Evolutionary conservation across 768 basidiomycete genomes (phyloP).

Genomic region (Tricholoma terreum): DNA sequence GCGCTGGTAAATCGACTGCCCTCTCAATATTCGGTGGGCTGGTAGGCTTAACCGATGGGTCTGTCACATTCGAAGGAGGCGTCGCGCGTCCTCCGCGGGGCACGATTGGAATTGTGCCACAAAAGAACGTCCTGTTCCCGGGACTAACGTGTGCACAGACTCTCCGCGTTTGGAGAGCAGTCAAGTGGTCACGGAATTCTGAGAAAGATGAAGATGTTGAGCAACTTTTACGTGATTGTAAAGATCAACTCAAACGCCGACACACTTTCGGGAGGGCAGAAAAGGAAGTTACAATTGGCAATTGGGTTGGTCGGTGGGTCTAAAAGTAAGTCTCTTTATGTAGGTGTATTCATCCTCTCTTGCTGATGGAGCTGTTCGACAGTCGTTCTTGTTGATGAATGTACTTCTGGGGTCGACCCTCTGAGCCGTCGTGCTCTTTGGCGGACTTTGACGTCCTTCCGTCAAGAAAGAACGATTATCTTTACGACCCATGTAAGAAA

Average conservation of each 20-base stretch:
- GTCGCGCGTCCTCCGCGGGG: conserved; percentile 54
- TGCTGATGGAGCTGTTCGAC: conserved; percentile 3
- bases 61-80: conserved; percentile 54
- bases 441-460: conserved; percentile 67
- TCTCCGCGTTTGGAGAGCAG: conserved; percentile 65
- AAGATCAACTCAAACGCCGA: conserved; percentile 63
- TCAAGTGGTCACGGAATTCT: conserved; percentile 57
- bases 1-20: conserved; percentile 76
- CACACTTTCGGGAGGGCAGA: conserved; percentile 76
- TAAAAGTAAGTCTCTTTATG: conserved; percentile 42
- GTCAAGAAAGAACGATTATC: conserved; percentile 63
- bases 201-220: conserved; percentile 53
- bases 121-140: conserved; percentile 80
- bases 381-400: conserved; percentile 64
- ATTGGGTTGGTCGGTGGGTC: conserved; percentile 77
- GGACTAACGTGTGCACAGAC: conserved; percentile 75
- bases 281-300: conserved; percentile 80
- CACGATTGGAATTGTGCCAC: conserved; percentile 72
- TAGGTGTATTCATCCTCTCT: not conserved
- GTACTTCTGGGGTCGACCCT: conserved; percentile 81
- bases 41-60: conserved; percentile 54
- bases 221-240: conserved; percentile 68
- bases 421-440: conserved; percentile 75
- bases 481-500: conserved; percentile 75
- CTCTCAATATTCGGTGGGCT: conserved; percentile 67